Conservation (phyloP, 176 grass and related monocot species). For the Tuctoria greenei region DNA sequence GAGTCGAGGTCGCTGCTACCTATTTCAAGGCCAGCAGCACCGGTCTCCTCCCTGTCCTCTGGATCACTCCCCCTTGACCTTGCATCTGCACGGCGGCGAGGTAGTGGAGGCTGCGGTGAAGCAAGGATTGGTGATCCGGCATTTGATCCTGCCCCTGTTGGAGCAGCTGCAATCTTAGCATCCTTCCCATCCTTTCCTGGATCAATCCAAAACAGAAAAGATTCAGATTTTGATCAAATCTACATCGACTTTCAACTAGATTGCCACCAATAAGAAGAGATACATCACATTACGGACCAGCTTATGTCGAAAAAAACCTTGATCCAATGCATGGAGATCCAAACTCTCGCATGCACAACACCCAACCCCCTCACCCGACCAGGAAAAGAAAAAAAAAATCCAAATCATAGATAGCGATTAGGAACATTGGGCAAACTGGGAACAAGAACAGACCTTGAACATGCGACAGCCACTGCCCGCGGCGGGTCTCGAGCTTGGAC, state of each 20-base stretch:
- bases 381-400: slow-evolving; percentile 18
- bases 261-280: neutral
- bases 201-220: slow-evolving; percentile 37
- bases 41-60: slow-evolving; percentile 37
- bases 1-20: slow-evolving; percentile 58
- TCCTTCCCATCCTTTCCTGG: slow-evolving; percentile 58
- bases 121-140: slow-evolving; percentile 41
- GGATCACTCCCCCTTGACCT: slow-evolving; percentile 38
- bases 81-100: slow-evolving; percentile 24
- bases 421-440: neutral
- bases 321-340: slow-evolving; percentile 38
- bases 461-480: slow-evolving; percentile 96
- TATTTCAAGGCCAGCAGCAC: slow-evolving; percentile 15
- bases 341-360: slow-evolving; percentile 29
- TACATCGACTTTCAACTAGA: neutral
- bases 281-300: neutral
- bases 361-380: slow-evolving; percentile 1
- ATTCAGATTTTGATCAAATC: slow-evolving; percentile 20
- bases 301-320: neutral
- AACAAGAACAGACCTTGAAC: slow-evolving; percentile 72
- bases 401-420: neutral
- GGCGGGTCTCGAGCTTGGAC: slow-evolving; percentile 90
- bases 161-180: slow-evolving; percentile 27
- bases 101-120: slow-evolving; percentile 52
- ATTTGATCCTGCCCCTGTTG: slow-evolving; percentile 45